These are phyloP conservation scores for Phytopythium kandeliae DNA, from an alignment of 352 stramenopile species.

Conservation along the genomic window DNA sequence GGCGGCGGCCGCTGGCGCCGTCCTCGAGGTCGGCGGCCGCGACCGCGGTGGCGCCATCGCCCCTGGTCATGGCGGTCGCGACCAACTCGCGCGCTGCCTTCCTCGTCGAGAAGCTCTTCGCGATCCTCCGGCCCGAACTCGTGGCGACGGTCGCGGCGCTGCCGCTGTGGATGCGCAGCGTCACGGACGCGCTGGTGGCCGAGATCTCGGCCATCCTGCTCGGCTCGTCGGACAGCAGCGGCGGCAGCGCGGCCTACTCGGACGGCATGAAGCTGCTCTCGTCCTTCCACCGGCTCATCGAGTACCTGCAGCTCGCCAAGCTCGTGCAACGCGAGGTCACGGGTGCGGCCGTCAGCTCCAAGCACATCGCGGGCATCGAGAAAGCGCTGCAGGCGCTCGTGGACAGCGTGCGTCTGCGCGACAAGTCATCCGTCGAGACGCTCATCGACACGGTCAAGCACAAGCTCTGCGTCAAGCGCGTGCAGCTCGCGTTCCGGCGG, in stretches of 20 bases:
- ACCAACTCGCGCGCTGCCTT: constrained; percentile 45
- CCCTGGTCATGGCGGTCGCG: constrained; percentile 22
- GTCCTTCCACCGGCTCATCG: constrained; percentile 52
- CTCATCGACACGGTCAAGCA: constrained; percentile 66
- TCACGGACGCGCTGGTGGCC: constrained; percentile 40
- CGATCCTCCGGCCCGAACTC: constrained; percentile 44
- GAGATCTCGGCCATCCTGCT: constrained; percentile 48
- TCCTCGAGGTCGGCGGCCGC: no score
- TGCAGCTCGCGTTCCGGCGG: constrained; percentile 67
- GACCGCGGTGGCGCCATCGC: background rate
- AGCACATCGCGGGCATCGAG: constrained; percentile 51
- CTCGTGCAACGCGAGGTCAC: constrained; percentile 53
- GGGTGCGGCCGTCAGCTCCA: constrained; percentile 46
- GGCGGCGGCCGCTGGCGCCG: background rate
- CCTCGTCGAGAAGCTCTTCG: constrained; percentile 50
- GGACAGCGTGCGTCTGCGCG: constrained; percentile 57
- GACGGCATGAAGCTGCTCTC: constrained; percentile 55
- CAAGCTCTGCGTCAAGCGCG: constrained; percentile 60
- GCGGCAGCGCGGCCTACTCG: constrained; percentile 10
- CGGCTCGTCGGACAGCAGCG: constrained; percentile 21
- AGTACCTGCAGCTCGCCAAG: constrained; percentile 39
- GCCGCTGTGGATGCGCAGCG: constrained; percentile 52
- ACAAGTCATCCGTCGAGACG: constrained; percentile 53
- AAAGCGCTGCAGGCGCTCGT: constrained; percentile 52
- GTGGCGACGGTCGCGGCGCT: constrained; percentile 22